These are phyloP conservation scores for Xylaria intraflava DNA, from an alignment of 495 filamentous ascomycete genomes.

Conservation along the genomic window DNA sequence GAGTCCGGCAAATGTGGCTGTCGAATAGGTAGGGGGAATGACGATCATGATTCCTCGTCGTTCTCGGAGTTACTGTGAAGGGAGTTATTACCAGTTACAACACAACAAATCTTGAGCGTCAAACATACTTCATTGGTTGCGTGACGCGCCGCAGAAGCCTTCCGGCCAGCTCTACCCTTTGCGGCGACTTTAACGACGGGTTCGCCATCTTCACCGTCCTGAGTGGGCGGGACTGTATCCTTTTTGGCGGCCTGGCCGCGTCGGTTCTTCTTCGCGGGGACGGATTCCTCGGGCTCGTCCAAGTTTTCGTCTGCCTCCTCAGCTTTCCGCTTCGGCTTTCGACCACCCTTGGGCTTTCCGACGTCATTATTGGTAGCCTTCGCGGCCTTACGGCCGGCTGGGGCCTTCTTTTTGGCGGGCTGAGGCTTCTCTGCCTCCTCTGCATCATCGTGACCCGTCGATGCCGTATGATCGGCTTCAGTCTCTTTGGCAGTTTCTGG, in stretches of 20 bases:
- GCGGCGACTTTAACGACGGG: constrained; percentile 17
- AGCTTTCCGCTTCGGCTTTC: constrained; percentile 15
- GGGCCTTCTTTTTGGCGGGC: constrained; percentile 27
- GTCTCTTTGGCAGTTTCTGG: not conserved
- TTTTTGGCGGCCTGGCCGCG: constrained; percentile 24
- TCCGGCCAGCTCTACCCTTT: constrained; percentile 8
- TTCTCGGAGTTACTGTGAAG: not conserved
- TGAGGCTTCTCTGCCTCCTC: constrained; percentile 35
- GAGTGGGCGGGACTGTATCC: constrained; percentile 15
- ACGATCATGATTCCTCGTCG: not conserved
- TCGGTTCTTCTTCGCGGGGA: constrained; percentile 31
- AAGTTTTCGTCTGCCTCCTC: constrained; percentile 25
- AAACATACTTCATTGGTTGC: too few relatives aligned
- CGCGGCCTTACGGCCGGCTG: constrained; percentile 1
- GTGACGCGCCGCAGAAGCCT: constrained; percentile 1
- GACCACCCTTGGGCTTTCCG: constrained; percentile 14
- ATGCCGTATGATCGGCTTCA: not conserved
- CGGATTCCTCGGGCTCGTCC: constrained; percentile 35
- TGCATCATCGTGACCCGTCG: constrained; percentile 13
- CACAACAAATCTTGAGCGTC: not conserved
- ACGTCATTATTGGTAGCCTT: too few relatives aligned
- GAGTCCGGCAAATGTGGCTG: not conserved
- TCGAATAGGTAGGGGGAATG: not conserved
- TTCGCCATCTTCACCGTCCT: constrained; percentile 29
- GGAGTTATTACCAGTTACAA: not conserved